Evolutionary conservation across 257 asterid species (phyloP), one percentile per base, ranked within the genome.

Genomic region (Salvia miltiorrhiza): DNA sequence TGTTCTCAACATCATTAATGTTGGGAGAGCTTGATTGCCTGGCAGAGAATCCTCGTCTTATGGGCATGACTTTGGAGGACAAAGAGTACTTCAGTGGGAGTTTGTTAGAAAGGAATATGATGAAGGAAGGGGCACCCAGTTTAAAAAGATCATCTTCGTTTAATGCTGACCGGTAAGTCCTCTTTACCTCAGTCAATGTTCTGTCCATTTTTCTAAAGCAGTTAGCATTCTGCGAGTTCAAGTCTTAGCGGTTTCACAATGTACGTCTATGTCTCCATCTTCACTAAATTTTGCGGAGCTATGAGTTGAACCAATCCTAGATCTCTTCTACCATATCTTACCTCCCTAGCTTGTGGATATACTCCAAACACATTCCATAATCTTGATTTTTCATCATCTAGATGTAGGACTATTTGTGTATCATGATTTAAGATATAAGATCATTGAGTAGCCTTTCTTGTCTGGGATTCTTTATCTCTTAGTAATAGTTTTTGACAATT

Each of bases 41-140:
- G 79, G 40, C 89, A 0, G 95, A 94, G 56, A 86, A 85, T 80
- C 90, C 97, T 39, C 94, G 86, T 70, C 67, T 67, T 49, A 76
- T 60, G 79, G 81, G 97, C 58, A 56, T 85, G 84, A 81, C 73
- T 23, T 69, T 77, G 79, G 99, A 94, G 82, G 93, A 91, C 65
- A 91, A 89, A 75, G 99, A 91, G 74, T 91, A 89, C 81, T 91
- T 91, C 43, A 90, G 97, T 44, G 97, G 98, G 76, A 91, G 97
- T 78, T 78, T 94, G 78, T 75, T 91, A 61, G 99, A 94, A 77
- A 86, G 85, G 62, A 89, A 73, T 76, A 78, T 82, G 69, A 48
- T 73, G 71, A 91, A 85, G 84, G 96, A 87, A 80, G 93, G 87
- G 37, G 77, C 79, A 7, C 76, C 92, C 39, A 67, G 72, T 49